phyloP scores from a whole-genome alignment of 2,329 filamentous ascomycete species.

The Alternaria burnsii region DNA sequence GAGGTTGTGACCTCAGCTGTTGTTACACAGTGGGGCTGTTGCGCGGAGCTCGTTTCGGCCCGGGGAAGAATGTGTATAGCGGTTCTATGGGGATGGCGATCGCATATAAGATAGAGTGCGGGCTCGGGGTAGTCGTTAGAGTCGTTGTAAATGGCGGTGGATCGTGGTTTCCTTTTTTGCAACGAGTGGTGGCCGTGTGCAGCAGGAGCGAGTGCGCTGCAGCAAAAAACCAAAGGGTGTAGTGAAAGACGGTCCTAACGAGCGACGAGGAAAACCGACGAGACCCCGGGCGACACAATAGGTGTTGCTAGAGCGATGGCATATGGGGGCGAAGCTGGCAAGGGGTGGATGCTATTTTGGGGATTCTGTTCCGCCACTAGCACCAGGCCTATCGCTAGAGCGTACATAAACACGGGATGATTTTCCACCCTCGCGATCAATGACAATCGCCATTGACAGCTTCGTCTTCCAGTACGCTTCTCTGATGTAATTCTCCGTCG shows the following conservation, averaged over 20 bases:
- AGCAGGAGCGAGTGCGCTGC: conserved; percentile 23
- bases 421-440: neutral
- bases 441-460: neutral
- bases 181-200: conserved; percentile 39
- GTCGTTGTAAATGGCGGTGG: conserved; percentile 3
- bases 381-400: conserved; percentile 13
- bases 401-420: conserved; percentile 8
- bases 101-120: conserved; percentile 7
- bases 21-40: conserved; percentile 23
- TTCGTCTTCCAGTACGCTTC: neutral
- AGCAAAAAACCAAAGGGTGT: conserved; percentile 10
- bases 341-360: conserved; percentile 25
- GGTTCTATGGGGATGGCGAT: conserved; percentile 11
- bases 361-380: conserved; percentile 11
- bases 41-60: conserved; percentile 6
- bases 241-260: conserved; percentile 27
- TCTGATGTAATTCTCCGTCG: neutral
- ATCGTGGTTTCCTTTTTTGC: conserved; percentile 23
- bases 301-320: conserved; percentile 33
- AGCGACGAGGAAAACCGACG: conserved; percentile 26
- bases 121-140: neutral
- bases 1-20: conserved; percentile 35
- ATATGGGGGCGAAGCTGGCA: conserved; percentile 16
- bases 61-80: conserved; percentile 19
- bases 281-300: conserved; percentile 12